These are phyloP conservation scores for Coniochaeta sp. DNA, from an alignment of 2,329 filamentous ascomycete species.

Conservation along the genomic window DNA sequence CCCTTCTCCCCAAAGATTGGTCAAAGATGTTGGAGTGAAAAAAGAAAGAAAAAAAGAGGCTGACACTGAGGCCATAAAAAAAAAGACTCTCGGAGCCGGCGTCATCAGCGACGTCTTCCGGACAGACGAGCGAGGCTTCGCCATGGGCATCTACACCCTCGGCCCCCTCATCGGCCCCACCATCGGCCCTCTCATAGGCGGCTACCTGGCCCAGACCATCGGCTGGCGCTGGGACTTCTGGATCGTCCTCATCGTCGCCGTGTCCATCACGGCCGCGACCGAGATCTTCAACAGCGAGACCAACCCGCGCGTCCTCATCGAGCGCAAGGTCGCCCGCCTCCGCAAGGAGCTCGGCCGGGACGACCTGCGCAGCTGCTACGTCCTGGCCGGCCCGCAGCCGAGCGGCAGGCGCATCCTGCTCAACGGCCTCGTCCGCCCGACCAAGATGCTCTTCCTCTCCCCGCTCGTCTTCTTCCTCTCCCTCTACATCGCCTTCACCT, in stretches of 20 bases:
- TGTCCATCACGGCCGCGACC: constrained; percentile 24
- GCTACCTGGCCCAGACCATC: constrained; percentile 38
- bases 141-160: constrained; percentile 42
- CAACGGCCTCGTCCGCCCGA: constrained; percentile 39
- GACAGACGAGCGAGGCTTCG: constrained; percentile 35
- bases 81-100: constrained; percentile 43
- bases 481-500: constrained; percentile 42
- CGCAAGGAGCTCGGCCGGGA: constrained; percentile 35
- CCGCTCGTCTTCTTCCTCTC: constrained; percentile 38
- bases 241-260: constrained; percentile 41
- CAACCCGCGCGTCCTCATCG: constrained; percentile 41
- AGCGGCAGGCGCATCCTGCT: constrained; percentile 20
- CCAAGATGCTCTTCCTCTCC: constrained; percentile 42
- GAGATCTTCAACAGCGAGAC: constrained; percentile 37
- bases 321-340: constrained; percentile 37
- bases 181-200: constrained; percentile 38
- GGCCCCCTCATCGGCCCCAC: constrained; percentile 36
- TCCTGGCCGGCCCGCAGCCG: constrained; percentile 14
- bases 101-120: constrained; percentile 48
- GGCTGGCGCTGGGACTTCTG: constrained; percentile 47
- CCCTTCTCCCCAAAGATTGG: no score
- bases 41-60: not conserved
- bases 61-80: not conserved
- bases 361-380: constrained; percentile 39
- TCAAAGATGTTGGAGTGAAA: no score